phyloP scores from a whole-genome alignment of 2,329 filamentous ascomycete genomes.

The Xylariaceae sp. region DNA sequence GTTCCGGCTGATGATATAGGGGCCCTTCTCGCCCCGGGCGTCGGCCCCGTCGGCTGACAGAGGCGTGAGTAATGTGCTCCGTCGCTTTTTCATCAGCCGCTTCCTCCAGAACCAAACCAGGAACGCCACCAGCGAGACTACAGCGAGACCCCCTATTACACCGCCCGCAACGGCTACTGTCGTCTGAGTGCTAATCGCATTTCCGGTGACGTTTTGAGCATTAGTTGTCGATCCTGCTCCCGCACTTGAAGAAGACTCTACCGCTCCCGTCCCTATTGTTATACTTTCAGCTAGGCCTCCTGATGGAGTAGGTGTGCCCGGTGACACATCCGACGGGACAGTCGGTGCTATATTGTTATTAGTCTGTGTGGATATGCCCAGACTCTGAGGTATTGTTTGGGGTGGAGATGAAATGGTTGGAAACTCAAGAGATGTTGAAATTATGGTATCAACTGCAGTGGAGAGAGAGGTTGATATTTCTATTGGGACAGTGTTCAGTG shows the following conservation, averaged over 20 bases:
- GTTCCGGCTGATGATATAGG: slow-evolving; percentile 51
- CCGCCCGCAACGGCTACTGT: slow-evolving; percentile 57
- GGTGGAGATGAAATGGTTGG: slow-evolving; percentile 17
- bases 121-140: slow-evolving; percentile 53
- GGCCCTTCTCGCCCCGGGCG: slow-evolving; percentile 33
- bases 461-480: slow-evolving; percentile 16
- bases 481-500: slow-evolving; percentile 14
- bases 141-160: slow-evolving; percentile 55
- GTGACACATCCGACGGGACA: slow-evolving; percentile 15
- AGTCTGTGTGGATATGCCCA: slow-evolving; percentile 18
- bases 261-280: slow-evolving; percentile 15
- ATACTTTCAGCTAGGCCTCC: slow-evolving; percentile 1
- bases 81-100: slow-evolving; percentile 48
- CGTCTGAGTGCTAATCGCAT: slow-evolving; percentile 39
- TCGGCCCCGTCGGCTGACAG: slow-evolving; percentile 45
- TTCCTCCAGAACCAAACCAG: slow-evolving; percentile 59
- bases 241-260: slow-evolving; percentile 28
- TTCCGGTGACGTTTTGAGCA: slow-evolving; percentile 34
- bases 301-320: slow-evolving; percentile 1
- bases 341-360: slow-evolving; percentile 23
- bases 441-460: neutral
- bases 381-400: slow-evolving; percentile 19
- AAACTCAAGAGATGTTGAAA: slow-evolving; percentile 3
- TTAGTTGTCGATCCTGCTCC: slow-evolving; percentile 26
- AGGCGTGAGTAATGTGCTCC: slow-evolving; percentile 57